These are phyloP conservation scores for Tylopilus sp. DNA, from an alignment of 1,284 basidiomycete genomes.

Conservation along the genomic window DNA sequence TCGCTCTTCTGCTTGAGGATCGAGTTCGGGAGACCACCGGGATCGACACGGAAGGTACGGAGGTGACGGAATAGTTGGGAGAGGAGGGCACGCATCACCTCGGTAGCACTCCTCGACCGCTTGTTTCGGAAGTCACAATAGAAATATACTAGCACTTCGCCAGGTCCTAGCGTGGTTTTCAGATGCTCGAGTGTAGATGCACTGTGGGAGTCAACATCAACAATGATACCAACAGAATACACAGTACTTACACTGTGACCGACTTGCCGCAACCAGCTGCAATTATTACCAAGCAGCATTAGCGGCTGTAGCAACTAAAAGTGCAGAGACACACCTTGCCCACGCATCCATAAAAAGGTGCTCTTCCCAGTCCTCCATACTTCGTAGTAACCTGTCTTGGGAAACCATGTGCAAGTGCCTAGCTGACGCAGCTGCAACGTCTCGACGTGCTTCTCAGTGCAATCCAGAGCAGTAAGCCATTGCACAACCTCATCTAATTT, in stretches of 20 bases:
- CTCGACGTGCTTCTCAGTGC: background rate
- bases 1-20: conserved; percentile 2
- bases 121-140: conserved; percentile 3
- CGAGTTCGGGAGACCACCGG: background rate
- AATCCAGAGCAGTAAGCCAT: conserved; percentile 1
- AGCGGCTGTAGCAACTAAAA: background rate
- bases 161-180: background rate
- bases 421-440: background rate
- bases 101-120: background rate
- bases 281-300: too few species aligned
- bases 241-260: background rate
- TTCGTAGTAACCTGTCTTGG: background rate
- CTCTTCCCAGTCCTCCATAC: background rate
- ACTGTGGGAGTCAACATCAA: background rate
- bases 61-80: conserved; percentile 1
- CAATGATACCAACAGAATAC: background rate
- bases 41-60: background rate
- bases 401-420: conserved; percentile 1
- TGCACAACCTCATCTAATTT: background rate
- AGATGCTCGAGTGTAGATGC: background rate
- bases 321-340: background rate
- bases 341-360: conserved; percentile 3
- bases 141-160: background rate
- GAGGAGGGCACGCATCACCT: background rate
- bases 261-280: conserved; percentile 7